A percentile compares a stretch with the other conserved stretches of the same genome.
Conservation (phyloP, 106 monocot genomes). For the Gastrodia elata region DNA sequence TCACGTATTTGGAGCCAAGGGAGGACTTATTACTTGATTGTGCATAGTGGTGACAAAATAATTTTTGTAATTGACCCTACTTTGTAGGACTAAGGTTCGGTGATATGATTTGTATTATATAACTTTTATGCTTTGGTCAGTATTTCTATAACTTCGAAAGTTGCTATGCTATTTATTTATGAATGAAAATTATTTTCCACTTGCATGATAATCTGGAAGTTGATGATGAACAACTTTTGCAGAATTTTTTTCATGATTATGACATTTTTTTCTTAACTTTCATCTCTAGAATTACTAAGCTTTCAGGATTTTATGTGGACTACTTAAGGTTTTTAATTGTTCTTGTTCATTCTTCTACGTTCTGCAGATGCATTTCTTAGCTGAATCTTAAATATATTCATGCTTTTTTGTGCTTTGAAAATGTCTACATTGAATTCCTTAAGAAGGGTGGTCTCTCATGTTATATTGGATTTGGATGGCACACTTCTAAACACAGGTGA, state of each 20-base stretch:
- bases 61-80: too few species aligned
- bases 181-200: background rate
- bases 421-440: conserved; percentile 54
- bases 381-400: background rate
- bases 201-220: background rate
- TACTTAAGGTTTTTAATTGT: background rate
- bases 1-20: too few species aligned
- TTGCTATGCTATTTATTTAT: background rate
- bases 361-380: background rate
- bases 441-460: conserved; percentile 49
- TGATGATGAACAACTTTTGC: background rate
- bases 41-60: too few species aligned
- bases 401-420: background rate
- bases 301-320: background rate
- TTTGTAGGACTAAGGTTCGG: too few species aligned
- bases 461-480: conserved; percentile 88
- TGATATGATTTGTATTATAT: background rate
- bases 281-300: background rate
- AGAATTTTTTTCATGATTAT: background rate
- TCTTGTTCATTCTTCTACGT: background rate
- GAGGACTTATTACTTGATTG: too few species aligned
- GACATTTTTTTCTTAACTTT: background rate
- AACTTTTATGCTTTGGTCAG: background rate
- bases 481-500: conserved; percentile 91
- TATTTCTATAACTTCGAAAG: background rate